A percentile compares a stretch with the other conserved stretches of the same genome.
These are phyloP conservation scores for Cornus florida DNA, from an alignment of 148 eudicot genomes.

Conservation along the genomic window DNA sequence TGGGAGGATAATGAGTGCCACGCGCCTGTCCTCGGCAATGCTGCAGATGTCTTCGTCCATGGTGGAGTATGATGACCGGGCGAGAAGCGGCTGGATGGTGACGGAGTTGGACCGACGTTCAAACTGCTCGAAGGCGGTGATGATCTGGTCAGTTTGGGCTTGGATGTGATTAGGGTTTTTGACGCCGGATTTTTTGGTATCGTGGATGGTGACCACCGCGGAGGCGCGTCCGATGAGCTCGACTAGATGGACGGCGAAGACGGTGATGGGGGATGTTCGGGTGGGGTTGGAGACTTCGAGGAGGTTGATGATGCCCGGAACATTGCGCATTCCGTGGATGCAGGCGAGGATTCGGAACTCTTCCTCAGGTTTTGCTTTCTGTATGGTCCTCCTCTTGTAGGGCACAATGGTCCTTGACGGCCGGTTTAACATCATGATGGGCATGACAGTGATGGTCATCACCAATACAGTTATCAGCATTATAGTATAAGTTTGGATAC, in stretches of 20 bases:
- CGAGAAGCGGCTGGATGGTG: slow-evolving; percentile 31
- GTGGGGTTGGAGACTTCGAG: slow-evolving; percentile 31
- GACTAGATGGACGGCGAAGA: slow-evolving; percentile 34
- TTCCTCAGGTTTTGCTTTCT: slow-evolving; percentile 33
- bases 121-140: slow-evolving; percentile 45
- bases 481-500: slow-evolving; percentile 22
- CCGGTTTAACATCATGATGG: slow-evolving; percentile 20
- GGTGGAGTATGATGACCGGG: slow-evolving; percentile 37
- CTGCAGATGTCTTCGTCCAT: slow-evolving; percentile 68
- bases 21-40: slow-evolving; percentile 40
- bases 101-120: slow-evolving; percentile 16
- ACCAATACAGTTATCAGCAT: slow-evolving; percentile 32
- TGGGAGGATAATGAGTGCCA: slow-evolving; percentile 44
- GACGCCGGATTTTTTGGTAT: slow-evolving; percentile 8
- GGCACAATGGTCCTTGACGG: slow-evolving; percentile 9
- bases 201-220: slow-evolving; percentile 42
- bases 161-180: slow-evolving; percentile 12
- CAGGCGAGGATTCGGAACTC: slow-evolving; percentile 50
- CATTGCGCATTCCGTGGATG: slow-evolving; percentile 26
- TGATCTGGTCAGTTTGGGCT: slow-evolving; percentile 40
- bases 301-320: slow-evolving; percentile 35
- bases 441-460: slow-evolving; percentile 50
- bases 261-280: slow-evolving; percentile 11
- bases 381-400: slow-evolving; percentile 40
- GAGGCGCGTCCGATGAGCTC: slow-evolving; percentile 44